Evolutionary conservation across 805 yeast genomes (phyloP).

Genomic region (Saccharomycopsis babjevae): DNA sequence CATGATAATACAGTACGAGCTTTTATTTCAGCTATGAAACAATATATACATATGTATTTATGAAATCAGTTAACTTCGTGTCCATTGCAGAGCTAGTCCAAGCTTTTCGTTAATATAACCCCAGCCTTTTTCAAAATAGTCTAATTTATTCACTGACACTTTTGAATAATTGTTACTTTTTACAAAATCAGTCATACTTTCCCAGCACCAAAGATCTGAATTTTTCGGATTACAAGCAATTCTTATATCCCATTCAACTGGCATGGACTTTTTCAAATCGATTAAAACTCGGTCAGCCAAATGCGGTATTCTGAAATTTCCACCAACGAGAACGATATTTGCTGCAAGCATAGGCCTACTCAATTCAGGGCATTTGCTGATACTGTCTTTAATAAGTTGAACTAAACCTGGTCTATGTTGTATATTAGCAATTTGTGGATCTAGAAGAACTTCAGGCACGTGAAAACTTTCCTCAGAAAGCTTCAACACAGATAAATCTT

Average conservation of each 20-base stretch:
- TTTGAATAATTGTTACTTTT: constrained; percentile 42
- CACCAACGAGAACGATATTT: constrained; percentile 77
- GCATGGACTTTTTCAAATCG: constrained; percentile 59
- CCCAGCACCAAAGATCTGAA: constrained; percentile 44
- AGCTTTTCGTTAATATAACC: constrained; percentile 43
- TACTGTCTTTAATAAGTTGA: constrained; percentile 56
- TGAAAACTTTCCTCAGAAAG: constrained; percentile 80
- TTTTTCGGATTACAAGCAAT: constrained; percentile 28
- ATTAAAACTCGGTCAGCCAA: constrained; percentile 48
- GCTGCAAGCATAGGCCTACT: constrained; percentile 66
- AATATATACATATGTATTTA: no score
- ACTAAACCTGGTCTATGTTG: constrained; percentile 69
- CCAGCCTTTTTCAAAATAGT: constrained; percentile 79
- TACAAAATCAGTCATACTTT: not conserved
- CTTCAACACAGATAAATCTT: constrained; percentile 53
- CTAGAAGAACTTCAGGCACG: constrained; percentile 78
- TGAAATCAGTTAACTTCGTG: not conserved
- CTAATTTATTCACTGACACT: constrained; percentile 60
- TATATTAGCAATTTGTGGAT: constrained; percentile 72
- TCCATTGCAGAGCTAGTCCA: constrained; percentile 19
- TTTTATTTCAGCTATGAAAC: no score
- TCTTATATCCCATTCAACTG: constrained; percentile 59
- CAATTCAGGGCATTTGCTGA: constrained; percentile 63
- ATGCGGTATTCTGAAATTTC: constrained; percentile 63
- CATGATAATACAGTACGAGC: not conserved